phyloP scores from a whole-genome alignment of 2,329 filamentous ascomycete species.

The Triangularia setosa region DNA sequence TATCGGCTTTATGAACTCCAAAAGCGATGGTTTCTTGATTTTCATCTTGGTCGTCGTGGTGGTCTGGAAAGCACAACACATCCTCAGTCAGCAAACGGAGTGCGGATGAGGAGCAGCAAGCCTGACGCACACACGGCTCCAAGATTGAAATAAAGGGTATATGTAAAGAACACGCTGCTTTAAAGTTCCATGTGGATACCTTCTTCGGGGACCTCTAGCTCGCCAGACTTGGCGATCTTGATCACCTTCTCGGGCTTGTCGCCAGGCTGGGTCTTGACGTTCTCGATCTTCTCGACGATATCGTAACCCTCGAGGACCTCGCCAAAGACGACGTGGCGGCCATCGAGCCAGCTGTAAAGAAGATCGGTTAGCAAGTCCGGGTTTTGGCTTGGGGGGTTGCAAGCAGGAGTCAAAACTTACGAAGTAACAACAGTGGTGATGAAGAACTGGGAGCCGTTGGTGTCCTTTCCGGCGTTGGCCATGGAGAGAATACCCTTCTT shows the following conservation, averaged over 20 bases:
- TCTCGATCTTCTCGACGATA: conserved; percentile 74
- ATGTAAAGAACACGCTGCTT: conserved; percentile 27
- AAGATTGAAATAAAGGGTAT: conserved; percentile 6
- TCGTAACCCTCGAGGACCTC: conserved; percentile 86
- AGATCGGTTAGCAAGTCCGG: conserved; percentile 5
- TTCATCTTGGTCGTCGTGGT: not conserved
- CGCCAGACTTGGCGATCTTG: conserved; percentile 80
- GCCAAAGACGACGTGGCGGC: conserved; percentile 81
- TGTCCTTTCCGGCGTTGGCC: conserved; percentile 81
- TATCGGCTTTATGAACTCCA: not conserved
- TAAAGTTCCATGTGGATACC: conserved; percentile 91
- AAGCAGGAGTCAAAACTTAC: conserved; percentile 41
- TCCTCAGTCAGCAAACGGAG: conserved; percentile 1
- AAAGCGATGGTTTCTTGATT: conserved; percentile 2
- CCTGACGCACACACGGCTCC: not conserved
- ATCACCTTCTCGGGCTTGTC: conserved; percentile 67
- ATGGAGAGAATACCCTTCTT: conserved; percentile 81
- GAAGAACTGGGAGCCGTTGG: conserved; percentile 88
- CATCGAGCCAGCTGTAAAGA: conserved; percentile 67
- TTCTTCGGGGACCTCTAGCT: conserved; percentile 80
- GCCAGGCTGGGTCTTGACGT: conserved; percentile 57
- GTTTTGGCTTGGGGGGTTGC: not conserved
- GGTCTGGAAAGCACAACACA: not conserved
- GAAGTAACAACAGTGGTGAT: conserved; percentile 78
- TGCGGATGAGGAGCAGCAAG: conserved; percentile 3